Conservation (phyloP, 192 early-diverging fungal genomes). For the Backusella morwellensis region DNA sequence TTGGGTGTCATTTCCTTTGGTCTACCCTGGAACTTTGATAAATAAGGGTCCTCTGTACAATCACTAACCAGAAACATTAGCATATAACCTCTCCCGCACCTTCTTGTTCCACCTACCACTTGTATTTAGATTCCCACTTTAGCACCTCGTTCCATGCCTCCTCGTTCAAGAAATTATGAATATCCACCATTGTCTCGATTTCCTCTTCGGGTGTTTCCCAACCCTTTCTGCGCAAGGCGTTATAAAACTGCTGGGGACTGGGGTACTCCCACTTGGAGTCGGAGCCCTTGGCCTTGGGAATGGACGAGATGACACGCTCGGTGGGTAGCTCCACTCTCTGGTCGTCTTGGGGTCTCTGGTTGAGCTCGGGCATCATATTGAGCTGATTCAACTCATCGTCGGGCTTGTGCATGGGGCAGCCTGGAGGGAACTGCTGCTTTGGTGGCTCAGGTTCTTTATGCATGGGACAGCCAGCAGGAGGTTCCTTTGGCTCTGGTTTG, state of each 20-base stretch:
- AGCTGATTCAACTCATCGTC: constrained; percentile 63
- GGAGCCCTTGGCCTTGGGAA: constrained; percentile 62
- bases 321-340: constrained; percentile 76
- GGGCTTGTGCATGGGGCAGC: constrained; percentile 48
- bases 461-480: constrained; percentile 7
- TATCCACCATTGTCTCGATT: constrained; percentile 91
- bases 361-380: constrained; percentile 90
- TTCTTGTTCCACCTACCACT: constrained; percentile 50
- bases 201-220: constrained; percentile 83
- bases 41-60: constrained; percentile 50
- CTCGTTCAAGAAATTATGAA: constrained; percentile 98
- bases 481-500: neutral
- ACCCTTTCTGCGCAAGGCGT: constrained; percentile 81
- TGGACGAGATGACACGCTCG: constrained; percentile 77
- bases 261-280: constrained; percentile 80
- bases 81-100: constrained; percentile 13
- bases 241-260: constrained; percentile 89
- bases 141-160: constrained; percentile 92
- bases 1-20: constrained; percentile 78
- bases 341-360: constrained; percentile 62
- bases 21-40: constrained; percentile 82
- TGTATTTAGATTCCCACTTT: constrained; percentile 81
- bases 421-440: constrained; percentile 14
- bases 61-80: neutral
- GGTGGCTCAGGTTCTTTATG: constrained; percentile 28